phyloP scores from a whole-genome alignment of 2,329 filamentous ascomycete species.

The Byssothecium circinans region DNA sequence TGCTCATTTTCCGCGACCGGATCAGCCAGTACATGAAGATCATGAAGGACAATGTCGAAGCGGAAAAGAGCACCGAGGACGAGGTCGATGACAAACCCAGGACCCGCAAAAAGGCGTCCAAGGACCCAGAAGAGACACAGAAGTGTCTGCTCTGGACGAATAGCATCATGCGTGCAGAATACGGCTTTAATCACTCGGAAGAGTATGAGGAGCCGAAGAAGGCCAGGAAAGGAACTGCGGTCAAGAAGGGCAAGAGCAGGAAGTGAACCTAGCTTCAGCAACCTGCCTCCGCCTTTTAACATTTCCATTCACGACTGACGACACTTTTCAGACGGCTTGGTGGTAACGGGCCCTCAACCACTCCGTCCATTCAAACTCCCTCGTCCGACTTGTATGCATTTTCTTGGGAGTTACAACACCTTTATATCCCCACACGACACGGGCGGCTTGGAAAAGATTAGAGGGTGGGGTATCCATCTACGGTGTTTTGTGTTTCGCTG shows the following conservation, averaged over 20 bases:
- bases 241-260: slow-evolving; percentile 33
- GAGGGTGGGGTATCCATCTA: not conserved
- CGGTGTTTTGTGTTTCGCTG: slow-evolving; percentile 1
- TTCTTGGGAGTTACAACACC: not conserved
- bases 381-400: slow-evolving; percentile 4
- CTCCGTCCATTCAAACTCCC: not conserved
- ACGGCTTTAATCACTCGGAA: slow-evolving; percentile 64
- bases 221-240: slow-evolving; percentile 46
- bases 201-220: slow-evolving; percentile 52
- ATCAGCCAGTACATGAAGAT: slow-evolving; percentile 80
- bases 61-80: slow-evolving; percentile 52
- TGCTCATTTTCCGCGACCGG: slow-evolving; percentile 72
- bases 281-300: not conserved
- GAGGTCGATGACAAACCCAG: slow-evolving; percentile 59
- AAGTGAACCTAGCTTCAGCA: slow-evolving; percentile 9
- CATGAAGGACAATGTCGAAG: slow-evolving; percentile 60
- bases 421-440: not conserved
- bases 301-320: slow-evolving; percentile 20
- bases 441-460: not conserved
- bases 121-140: slow-evolving; percentile 56
- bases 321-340: slow-evolving; percentile 22
- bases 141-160: slow-evolving; percentile 69
- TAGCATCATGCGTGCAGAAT: slow-evolving; percentile 58
- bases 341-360: slow-evolving; percentile 19
- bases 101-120: slow-evolving; percentile 64